A percentile compares a stretch with the other conserved stretches of the same genome.
Evolutionary conservation across 495 filamentous ascomycete species (phyloP).

Genomic region (Neurospora intermedia): DNA sequence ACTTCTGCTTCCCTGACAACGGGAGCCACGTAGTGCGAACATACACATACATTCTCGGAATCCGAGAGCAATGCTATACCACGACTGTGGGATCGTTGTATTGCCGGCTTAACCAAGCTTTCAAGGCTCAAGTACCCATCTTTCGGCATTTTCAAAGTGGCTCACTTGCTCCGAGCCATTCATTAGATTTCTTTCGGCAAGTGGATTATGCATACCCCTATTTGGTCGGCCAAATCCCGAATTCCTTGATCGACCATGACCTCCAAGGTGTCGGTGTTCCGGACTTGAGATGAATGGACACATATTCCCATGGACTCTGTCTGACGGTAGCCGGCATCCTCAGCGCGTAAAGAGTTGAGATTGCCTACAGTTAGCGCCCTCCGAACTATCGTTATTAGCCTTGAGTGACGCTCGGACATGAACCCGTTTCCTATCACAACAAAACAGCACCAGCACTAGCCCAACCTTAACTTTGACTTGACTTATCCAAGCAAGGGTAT

Average conservation of each 20-base stretch:
- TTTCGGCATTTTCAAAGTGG: not conserved
- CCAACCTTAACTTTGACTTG: not conserved
- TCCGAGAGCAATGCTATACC: not conserved
- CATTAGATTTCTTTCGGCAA: not conserved
- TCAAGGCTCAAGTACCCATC: not conserved
- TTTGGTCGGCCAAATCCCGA: not conserved
- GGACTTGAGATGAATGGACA: not conserved
- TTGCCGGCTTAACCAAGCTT: not conserved
- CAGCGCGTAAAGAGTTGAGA: not conserved
- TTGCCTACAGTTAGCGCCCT: not conserved
- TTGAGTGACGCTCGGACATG: not conserved
- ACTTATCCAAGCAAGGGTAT: constrained; percentile 1
- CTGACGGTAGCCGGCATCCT: not conserved
- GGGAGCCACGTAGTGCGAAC: not conserved
- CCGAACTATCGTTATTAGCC: not conserved
- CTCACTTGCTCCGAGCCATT: not conserved
- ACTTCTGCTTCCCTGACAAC: not conserved
- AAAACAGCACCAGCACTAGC: not conserved
- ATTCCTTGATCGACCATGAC: not conserved
- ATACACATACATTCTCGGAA: not conserved
- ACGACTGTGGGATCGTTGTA: not conserved
- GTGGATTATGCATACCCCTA: not conserved
- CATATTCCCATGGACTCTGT: not conserved
- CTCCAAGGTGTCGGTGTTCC: not conserved
- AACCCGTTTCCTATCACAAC: not conserved